Percentiles rank a stretch among this genome's conserved stretches.
Evolutionary conservation across 2,329 filamentous ascomycete genomes (phyloP).

Genomic region (Fusarium sp.): DNA sequence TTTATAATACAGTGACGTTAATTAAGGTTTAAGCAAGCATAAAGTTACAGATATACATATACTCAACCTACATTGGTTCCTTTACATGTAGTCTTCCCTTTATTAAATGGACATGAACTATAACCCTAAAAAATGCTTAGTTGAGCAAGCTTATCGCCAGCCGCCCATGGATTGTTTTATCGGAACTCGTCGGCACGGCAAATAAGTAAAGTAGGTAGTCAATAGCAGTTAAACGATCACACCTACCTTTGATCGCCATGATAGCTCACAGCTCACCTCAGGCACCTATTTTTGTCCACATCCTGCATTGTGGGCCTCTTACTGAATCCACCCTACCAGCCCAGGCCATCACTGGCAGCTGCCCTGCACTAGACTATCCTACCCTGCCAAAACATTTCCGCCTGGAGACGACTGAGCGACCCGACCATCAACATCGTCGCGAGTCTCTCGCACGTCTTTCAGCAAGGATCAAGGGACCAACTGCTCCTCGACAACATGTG

Average conservation of each 20-base stretch:
- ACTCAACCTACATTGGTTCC: no score
- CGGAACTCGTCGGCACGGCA: background rate
- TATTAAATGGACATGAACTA: no score
- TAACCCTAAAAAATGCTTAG: no score
- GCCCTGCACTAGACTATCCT: constrained; percentile 25
- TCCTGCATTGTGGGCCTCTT: constrained; percentile 5
- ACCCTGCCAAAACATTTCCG: constrained; percentile 35
- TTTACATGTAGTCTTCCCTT: no score
- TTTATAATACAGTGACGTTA: no score
- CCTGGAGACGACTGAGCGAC: constrained; percentile 36
- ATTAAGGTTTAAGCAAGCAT: no score
- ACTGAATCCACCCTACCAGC: constrained; percentile 22
- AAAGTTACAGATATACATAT: no score
- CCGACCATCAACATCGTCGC: constrained; percentile 9
- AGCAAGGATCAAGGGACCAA: constrained; percentile 39
- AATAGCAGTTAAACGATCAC: background rate
- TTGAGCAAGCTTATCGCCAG: no score
- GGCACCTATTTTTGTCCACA: constrained; percentile 5
- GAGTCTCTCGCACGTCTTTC: constrained; percentile 10
- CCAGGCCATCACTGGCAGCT: constrained; percentile 29
- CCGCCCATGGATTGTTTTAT: no score
- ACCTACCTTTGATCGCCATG: background rate
- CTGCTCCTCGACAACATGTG: constrained; percentile 30
- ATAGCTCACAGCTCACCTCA: background rate
- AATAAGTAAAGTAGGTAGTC: background rate